Evolutionary conservation across 78 protist species (phyloP).

Genomic region (Bigelowiella natans): DNA sequence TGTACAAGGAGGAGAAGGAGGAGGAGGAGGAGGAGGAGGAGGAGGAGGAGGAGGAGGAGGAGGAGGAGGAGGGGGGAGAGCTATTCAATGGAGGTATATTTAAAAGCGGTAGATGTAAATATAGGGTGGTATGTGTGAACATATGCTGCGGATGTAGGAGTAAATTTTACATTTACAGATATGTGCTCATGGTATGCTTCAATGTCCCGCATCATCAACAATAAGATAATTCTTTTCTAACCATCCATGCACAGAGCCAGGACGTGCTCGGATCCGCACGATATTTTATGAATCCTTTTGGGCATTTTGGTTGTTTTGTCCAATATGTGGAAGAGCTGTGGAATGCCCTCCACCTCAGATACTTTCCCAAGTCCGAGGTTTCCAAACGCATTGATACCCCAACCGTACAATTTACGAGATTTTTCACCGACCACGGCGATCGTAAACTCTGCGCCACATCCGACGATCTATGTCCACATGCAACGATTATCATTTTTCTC

Average conservation of each 20-base stretch:
- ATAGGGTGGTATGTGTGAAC: not conserved
- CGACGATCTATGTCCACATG: not conserved
- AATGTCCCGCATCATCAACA: too few species aligned
- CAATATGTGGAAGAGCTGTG: not conserved
- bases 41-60: conserved; percentile 2
- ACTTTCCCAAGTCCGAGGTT: not conserved
- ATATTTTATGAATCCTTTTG: not conserved
- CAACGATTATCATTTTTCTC: too few species aligned
- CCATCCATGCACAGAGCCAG: not conserved
- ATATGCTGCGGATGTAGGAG: not conserved
- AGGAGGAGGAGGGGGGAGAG: not conserved
- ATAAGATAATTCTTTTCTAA: not conserved
- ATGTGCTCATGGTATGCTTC: too few species aligned
- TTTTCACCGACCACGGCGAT: not conserved
- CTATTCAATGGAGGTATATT: not conserved
- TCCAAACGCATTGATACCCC: not conserved
- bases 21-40: conserved; percentile 15
- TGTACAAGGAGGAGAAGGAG: conserved; percentile 4
- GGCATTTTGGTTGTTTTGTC: not conserved
- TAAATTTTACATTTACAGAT: too few species aligned
- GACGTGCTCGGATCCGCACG: not conserved
- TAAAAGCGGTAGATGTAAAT: not conserved
- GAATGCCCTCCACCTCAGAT: not conserved
- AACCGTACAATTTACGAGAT: not conserved
- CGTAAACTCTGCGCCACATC: not conserved